Percentiles rank a stretch among this genome's conserved stretches.
Evolutionary conservation across 257 asterid genomes (phyloP).

Genomic region (Galeopsis tetrahit): DNA sequence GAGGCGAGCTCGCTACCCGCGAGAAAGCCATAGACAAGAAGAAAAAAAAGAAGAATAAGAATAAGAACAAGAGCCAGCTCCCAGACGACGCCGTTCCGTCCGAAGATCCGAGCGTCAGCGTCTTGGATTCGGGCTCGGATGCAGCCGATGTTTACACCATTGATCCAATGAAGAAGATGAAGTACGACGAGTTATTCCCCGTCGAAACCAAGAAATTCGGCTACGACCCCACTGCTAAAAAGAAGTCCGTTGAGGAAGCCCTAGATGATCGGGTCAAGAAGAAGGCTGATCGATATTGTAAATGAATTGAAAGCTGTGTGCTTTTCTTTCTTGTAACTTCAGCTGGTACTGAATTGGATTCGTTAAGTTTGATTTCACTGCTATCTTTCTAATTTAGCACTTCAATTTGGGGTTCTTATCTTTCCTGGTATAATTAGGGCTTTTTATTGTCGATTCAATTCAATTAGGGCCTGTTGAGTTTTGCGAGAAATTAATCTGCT

Average conservation of each 20-base stretch:
- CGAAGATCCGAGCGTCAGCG: constrained; percentile 43
- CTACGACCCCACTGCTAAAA: constrained; percentile 75
- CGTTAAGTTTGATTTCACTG: not conserved
- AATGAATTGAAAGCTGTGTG: constrained; percentile 39
- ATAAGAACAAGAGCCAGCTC: constrained; percentile 38
- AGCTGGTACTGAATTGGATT: too few relatives aligned
- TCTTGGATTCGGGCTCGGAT: constrained; percentile 42
- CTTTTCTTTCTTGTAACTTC: constrained; percentile 19
- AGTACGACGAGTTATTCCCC: constrained; percentile 92
- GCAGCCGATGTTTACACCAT: constrained; percentile 72
- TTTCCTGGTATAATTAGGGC: constrained; percentile 3
- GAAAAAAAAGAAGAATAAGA: constrained; percentile 68
- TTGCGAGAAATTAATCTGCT: not conserved
- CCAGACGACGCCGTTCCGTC: constrained; percentile 46
- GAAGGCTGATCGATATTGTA: constrained; percentile 98
- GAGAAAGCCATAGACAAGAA: constrained; percentile 80
- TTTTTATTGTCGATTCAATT: constrained; percentile 6
- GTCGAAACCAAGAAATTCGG: constrained; percentile 81
- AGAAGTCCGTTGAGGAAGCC: constrained; percentile 83
- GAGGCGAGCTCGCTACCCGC: constrained; percentile 85
- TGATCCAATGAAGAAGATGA: constrained; percentile 95
- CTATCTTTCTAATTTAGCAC: not conserved
- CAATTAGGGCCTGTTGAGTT: not conserved
- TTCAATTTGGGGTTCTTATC: not conserved
- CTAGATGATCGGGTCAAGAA: constrained; percentile 93